A percentile compares a stretch with the other conserved stretches of the same genome.
Evolutionary conservation across 1,284 basidiomycete genomes (phyloP).

Genomic region (Rhodotorula glutinis): DNA sequence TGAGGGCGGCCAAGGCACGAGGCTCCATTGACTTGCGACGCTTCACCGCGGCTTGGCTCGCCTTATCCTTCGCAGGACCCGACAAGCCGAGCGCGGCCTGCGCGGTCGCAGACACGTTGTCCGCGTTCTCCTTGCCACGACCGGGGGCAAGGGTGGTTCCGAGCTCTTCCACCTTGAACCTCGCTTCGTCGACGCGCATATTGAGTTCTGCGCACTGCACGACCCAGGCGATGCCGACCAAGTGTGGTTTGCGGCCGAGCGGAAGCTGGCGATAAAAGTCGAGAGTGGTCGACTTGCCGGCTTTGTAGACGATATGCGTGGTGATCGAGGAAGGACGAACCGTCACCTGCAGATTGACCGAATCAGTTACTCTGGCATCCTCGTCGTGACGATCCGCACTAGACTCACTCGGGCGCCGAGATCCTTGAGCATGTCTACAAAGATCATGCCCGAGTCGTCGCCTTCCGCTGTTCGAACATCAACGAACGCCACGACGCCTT

Average conservation of each 20-base stretch:
- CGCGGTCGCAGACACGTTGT: slow-evolving; percentile 7
- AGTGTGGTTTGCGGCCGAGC: slow-evolving; percentile 56
- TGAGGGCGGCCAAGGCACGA: slow-evolving; percentile 31
- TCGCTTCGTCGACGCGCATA: slow-evolving; percentile 62
- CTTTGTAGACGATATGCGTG: slow-evolving; percentile 88
- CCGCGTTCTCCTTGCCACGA: slow-evolving; percentile 48
- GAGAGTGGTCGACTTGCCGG: slow-evolving; percentile 73
- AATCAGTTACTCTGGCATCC: slow-evolving; percentile 39
- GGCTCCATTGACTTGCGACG: slow-evolving; percentile 39
- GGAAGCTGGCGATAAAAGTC: slow-evolving; percentile 59
- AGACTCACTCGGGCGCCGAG: slow-evolving; percentile 72
- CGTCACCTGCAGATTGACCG: slow-evolving; percentile 51
- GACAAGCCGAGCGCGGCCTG: slow-evolving; percentile 12
- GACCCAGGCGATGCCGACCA: slow-evolving; percentile 90
- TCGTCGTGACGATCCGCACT: not conserved
- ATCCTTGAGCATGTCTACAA: slow-evolving; percentile 74
- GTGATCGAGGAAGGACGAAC: slow-evolving; percentile 55
- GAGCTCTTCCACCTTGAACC: slow-evolving; percentile 64
- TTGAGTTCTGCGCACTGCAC: slow-evolving; percentile 75
- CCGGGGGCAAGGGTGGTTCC: not conserved
- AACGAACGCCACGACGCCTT: slow-evolving; percentile 78
- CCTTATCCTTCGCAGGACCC: not conserved
- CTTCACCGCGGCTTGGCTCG: not conserved
- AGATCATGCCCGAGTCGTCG: slow-evolving; percentile 76
- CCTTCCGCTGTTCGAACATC: slow-evolving; percentile 84